These are phyloP conservation scores for Albophoma yamanashiensis DNA, from an alignment of 2,329 filamentous ascomycete genomes.

Conservation along the genomic window DNA sequence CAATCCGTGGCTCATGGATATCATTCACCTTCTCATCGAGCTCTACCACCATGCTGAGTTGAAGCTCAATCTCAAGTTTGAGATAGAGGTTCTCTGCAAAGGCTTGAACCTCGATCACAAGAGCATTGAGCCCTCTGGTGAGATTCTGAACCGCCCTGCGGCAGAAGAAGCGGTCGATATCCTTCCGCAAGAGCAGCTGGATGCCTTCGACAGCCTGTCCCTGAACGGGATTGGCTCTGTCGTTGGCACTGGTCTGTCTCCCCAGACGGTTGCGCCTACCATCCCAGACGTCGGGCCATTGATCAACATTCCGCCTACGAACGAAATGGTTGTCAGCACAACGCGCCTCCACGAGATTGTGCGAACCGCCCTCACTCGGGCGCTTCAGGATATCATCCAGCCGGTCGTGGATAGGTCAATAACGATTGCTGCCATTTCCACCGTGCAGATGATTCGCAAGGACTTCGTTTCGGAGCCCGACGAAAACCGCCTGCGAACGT, in stretches of 20 bases:
- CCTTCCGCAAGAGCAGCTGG: conserved; percentile 55
- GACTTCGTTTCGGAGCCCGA: conserved; percentile 92
- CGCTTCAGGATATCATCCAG: conserved; percentile 91
- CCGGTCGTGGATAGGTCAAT: conserved; percentile 96
- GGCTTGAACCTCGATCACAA: conserved; percentile 88
- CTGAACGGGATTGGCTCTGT: conserved; percentile 62
- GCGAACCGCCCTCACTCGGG: conserved; percentile 73
- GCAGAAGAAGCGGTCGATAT: conserved; percentile 52
- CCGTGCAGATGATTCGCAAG: conserved; percentile 88
- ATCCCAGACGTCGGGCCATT: conserved; percentile 76
- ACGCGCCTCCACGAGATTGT: conserved; percentile 66
- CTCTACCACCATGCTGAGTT: conserved; percentile 87
- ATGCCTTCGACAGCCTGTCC: conserved; percentile 74
- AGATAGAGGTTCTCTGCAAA: conserved; percentile 95
- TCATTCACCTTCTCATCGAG: conserved; percentile 82
- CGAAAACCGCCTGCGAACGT: conserved; percentile 73
- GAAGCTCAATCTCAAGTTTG: conserved; percentile 95
- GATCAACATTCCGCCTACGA: conserved; percentile 70
- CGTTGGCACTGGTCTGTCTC: conserved; percentile 63
- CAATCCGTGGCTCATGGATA: conserved; percentile 97
- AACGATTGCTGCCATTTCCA: conserved; percentile 94
- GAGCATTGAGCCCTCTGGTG: conserved; percentile 74
- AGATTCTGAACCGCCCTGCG: conserved; percentile 67
- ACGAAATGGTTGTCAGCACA: conserved; percentile 66
- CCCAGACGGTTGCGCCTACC: conserved; percentile 65